A percentile compares a stretch with the other conserved stretches of the same genome.
Evolutionary conservation across 2,329 filamentous ascomycete species (phyloP).

Genomic region (Nigrospora oryzae): DNA sequence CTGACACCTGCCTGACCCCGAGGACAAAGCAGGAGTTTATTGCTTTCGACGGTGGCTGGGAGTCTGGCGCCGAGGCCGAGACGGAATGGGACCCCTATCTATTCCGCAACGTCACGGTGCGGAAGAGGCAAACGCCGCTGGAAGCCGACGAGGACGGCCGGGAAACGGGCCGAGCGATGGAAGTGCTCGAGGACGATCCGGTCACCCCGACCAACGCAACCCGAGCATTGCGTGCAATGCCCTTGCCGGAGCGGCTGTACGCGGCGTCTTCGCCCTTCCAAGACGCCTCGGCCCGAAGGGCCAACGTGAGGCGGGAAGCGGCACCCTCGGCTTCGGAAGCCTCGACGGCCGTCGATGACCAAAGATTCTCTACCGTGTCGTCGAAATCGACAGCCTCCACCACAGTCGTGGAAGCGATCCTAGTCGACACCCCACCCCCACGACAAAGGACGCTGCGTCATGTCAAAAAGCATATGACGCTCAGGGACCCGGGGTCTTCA

Average conservation of each 20-base stretch:
- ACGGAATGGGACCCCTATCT: constrained; percentile 48
- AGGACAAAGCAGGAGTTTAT: constrained; percentile 39
- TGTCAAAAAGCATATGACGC: constrained; percentile 11
- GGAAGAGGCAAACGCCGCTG: constrained; percentile 30
- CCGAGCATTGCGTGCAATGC: constrained; percentile 36
- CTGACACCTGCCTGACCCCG: constrained; percentile 31
- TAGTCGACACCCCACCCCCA: constrained; percentile 41
- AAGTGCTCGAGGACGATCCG: constrained; percentile 37
- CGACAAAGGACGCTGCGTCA: constrained; percentile 51
- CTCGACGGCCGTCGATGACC: constrained; percentile 32
- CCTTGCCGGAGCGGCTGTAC: constrained; percentile 33
- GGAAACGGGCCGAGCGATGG: constrained; percentile 9
- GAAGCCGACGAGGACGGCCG: constrained; percentile 15
- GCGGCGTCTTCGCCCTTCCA: constrained; percentile 24
- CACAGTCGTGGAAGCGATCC: constrained; percentile 43
- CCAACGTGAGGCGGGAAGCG: constrained; percentile 18
- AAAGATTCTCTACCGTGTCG: constrained; percentile 45
- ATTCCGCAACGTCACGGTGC: constrained; percentile 44
- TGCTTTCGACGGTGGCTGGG: constrained; percentile 53
- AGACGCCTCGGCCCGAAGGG: constrained; percentile 17
- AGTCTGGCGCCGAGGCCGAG: constrained; percentile 35
- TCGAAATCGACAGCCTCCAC: constrained; percentile 46
- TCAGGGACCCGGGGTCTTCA: constrained; percentile 22
- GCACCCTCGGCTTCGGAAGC: constrained; percentile 28
- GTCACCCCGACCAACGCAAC: constrained; percentile 43